Percentiles rank a stretch among this genome's conserved stretches.
These are phyloP conservation scores for Lactarius sanguifluus DNA, from an alignment of 768 basidiomycete genomes.

Conservation along the genomic window DNA sequence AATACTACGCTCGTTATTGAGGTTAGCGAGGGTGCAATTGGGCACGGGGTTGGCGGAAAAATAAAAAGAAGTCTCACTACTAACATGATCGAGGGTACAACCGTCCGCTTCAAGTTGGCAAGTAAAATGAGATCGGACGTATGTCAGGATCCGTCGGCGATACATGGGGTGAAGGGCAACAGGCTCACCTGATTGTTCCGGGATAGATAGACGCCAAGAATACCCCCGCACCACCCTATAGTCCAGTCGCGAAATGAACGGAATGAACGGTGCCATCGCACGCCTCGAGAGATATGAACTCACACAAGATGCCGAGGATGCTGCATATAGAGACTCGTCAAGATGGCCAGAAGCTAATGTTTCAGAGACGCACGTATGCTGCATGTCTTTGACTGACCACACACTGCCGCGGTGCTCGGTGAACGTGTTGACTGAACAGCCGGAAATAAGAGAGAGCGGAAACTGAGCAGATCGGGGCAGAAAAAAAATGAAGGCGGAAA, in stretches of 20 bases:
- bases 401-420: constrained; percentile 80
- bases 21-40: constrained; percentile 10
- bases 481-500: neutral
- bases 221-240: constrained; percentile 88
- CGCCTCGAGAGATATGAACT: constrained; percentile 29
- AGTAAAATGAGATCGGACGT: constrained; percentile 6
- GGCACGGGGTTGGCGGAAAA: constrained; percentile 15
- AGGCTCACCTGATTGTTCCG: constrained; percentile 66
- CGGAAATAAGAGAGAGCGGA: constrained; percentile 8
- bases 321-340: constrained; percentile 38
- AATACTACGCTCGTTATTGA: constrained; percentile 47
- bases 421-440: constrained; percentile 75
- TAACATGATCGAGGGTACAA: constrained; percentile 82
- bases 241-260: constrained; percentile 16
- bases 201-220: constrained; percentile 81
- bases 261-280: constrained; percentile 3
- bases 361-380: constrained; percentile 69
- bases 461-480: neutral
- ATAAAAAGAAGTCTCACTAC: constrained; percentile 31
- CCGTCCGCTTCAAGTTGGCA: constrained; percentile 51
- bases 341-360: constrained; percentile 9
- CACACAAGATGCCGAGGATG: constrained; percentile 72
- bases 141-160: constrained; percentile 8
- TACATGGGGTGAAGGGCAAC: constrained; percentile 7
- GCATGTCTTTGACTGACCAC: constrained; percentile 94